Percentiles rank a stretch among this genome's conserved stretches.
Conservation (phyloP, 1,284 basidiomycete genomes). For the Pseudozyma sp. region DNA sequence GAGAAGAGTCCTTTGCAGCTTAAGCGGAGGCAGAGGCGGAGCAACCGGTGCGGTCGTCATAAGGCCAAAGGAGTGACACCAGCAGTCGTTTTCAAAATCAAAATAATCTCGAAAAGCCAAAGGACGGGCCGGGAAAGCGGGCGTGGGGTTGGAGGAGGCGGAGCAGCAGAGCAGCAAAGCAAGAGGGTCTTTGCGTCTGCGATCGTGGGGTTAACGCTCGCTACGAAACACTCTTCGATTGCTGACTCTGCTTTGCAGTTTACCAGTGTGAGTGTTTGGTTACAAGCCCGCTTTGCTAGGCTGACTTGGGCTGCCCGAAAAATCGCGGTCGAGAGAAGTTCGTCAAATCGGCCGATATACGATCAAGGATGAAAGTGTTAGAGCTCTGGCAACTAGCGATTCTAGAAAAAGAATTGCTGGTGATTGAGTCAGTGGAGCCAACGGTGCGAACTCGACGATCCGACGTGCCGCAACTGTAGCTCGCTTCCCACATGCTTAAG, state of each 20-base stretch:
- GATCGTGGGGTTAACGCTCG: slow-evolving; percentile 19
- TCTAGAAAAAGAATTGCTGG: background rate
- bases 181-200: background rate
- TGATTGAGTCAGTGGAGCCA: background rate
- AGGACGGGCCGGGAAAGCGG: too few relatives aligned
- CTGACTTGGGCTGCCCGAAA: background rate
- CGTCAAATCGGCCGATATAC: background rate
- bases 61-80: too few relatives aligned
- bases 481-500: too few relatives aligned
- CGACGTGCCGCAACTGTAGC: too few relatives aligned
- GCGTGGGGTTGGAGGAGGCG: background rate
- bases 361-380: background rate
- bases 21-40: background rate
- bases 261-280: too few relatives aligned
- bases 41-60: slow-evolving; percentile 20
- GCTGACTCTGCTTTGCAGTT: background rate
- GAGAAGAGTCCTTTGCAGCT: background rate
- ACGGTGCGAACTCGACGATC: slow-evolving; percentile 15
- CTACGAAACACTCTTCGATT: background rate
- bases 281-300: background rate
- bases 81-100: slow-evolving; percentile 28
- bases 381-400: too few relatives aligned
- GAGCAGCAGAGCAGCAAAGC: background rate
- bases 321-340: background rate
- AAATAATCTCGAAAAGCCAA: background rate